Evolutionary conservation across 176 grass and related monocot genomes (phyloP).

Genomic region (Canna indica): DNA sequence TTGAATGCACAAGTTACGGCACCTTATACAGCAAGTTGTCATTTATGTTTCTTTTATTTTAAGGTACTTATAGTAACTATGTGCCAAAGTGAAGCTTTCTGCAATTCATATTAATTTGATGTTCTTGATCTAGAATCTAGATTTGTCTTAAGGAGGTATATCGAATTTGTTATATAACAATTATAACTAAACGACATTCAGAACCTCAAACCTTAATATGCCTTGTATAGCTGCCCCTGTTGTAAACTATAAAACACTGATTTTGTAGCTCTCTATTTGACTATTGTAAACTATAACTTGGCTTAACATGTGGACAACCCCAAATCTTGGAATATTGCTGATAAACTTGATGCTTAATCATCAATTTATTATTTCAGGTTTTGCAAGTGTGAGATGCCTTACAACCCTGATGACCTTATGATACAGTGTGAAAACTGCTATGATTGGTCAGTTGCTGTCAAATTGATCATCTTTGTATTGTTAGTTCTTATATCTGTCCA

Average conservation of each 20-base stretch:
- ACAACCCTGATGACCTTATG: conserved; percentile 99
- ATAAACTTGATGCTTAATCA: background rate
- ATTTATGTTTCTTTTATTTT: too few relatives aligned
- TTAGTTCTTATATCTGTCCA: background rate
- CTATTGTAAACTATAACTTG: too few relatives aligned
- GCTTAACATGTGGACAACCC: too few relatives aligned
- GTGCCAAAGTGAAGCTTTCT: background rate
- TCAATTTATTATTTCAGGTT: conserved; percentile 42
- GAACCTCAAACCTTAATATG: background rate
- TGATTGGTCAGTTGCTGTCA: conserved; percentile 55
- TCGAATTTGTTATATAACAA: background rate
- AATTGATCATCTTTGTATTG: conserved; percentile 6
- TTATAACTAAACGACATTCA: background rate
- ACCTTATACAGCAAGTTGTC: too few relatives aligned
- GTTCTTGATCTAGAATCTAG: background rate
- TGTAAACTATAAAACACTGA: background rate
- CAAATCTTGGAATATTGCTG: background rate
- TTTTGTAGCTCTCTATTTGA: background rate
- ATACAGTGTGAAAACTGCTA: conserved; percentile 91
- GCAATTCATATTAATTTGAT: background rate
- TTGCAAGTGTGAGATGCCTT: conserved; percentile 99
- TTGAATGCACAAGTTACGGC: too few relatives aligned
- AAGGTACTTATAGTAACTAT: too few relatives aligned
- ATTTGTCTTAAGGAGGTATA: too few relatives aligned
- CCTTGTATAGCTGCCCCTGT: background rate